phyloP scores from a whole-genome alignment of 495 filamentous ascomycete species.

The Neurospora sp. region DNA sequence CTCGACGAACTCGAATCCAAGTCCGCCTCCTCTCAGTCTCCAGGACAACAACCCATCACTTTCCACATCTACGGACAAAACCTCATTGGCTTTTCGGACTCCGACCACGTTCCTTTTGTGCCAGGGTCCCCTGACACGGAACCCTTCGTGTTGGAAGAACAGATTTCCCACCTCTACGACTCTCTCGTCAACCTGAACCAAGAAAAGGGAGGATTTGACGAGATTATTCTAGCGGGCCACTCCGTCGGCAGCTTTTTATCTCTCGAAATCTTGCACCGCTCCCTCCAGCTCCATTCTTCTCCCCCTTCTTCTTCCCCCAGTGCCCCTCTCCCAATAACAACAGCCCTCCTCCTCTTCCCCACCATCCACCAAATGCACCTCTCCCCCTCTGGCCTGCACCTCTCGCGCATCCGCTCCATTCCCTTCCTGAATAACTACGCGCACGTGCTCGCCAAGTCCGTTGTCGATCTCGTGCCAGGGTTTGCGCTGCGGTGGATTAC shows the following conservation, averaged over 20 bases:
- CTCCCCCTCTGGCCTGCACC: conserved; percentile 50
- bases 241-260: conserved; percentile 71
- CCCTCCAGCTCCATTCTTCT: background rate
- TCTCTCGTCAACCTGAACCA: conserved; percentile 10
- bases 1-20: conserved; percentile 18
- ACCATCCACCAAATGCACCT: conserved; percentile 65
- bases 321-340: background rate
- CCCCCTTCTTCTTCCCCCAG: conserved; percentile 57
- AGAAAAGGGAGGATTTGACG: conserved; percentile 18
- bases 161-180: conserved; percentile 43
- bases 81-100: conserved; percentile 61
- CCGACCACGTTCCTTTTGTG: conserved; percentile 30
- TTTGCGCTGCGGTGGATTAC: conserved; percentile 34
- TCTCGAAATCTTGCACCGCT: conserved; percentile 56
- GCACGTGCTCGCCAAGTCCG: conserved; percentile 36
- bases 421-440: conserved; percentile 46
- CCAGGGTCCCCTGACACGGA: conserved; percentile 2
- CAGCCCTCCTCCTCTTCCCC: conserved; percentile 62
- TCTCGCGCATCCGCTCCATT: conserved; percentile 41
- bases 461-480: conserved; percentile 38
- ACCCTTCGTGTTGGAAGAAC: conserved; percentile 49
- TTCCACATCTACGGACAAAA: conserved; percentile 60
- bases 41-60: background rate
- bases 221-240: conserved; percentile 71
- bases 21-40: background rate